Evolutionary conservation across 2,329 filamentous ascomycete species (phyloP).

Genomic region (Fusarium sambucinum): DNA sequence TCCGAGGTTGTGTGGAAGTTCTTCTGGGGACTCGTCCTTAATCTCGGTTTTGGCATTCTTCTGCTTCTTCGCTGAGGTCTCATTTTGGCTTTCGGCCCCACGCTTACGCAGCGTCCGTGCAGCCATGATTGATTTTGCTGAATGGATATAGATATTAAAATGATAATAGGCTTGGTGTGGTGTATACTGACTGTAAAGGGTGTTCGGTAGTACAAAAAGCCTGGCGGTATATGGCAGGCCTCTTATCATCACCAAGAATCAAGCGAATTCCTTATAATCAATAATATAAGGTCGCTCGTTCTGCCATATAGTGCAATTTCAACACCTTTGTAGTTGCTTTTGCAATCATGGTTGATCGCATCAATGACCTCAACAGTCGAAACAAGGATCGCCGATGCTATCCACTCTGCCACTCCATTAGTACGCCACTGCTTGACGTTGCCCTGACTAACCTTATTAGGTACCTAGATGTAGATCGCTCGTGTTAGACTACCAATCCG

Average conservation of each 20-base stretch:
- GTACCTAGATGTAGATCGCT: background rate
- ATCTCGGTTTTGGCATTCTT: constrained; percentile 9
- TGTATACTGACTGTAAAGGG: background rate
- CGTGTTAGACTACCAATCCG: background rate
- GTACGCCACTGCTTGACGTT: background rate
- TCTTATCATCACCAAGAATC: constrained; percentile 14
- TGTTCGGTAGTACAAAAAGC: background rate
- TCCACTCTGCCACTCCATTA: background rate
- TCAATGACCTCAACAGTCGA: constrained; percentile 43
- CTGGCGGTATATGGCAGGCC: background rate
- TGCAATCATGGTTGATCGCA: constrained; percentile 6
- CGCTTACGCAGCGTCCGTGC: constrained; percentile 37
- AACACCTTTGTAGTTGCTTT: background rate
- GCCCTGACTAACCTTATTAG: constrained; percentile 14
- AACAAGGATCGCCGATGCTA: constrained; percentile 31
- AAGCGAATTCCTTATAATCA: background rate
- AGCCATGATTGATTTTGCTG: constrained; percentile 18
- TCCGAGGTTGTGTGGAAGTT: constrained; percentile 40
- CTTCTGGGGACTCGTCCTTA: constrained; percentile 13
- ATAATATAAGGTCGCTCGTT: background rate
- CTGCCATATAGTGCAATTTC: background rate
- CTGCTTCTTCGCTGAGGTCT: constrained; percentile 13
- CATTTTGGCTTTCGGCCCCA: background rate
- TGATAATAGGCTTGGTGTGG: background rate
- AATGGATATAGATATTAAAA: background rate